Base-by-base conservation (phyloP, 1,284 basidiomycete genomes). In the Athelia psychrophila region DNA sequence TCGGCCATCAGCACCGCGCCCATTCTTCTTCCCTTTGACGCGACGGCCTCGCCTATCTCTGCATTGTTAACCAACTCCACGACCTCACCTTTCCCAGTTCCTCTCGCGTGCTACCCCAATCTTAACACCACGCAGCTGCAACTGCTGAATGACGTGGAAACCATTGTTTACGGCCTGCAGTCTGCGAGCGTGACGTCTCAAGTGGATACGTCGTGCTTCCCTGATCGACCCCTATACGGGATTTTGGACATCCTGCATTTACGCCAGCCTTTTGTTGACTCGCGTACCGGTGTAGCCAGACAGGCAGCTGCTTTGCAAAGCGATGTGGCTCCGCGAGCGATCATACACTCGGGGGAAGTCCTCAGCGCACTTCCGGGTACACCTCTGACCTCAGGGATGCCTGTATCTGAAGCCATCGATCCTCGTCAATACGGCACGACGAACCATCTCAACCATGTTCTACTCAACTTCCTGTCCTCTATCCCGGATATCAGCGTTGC, bases 11-110 rank as follows among this genome's bases (percentile, higher is more conserved):
- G 65, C 40, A 67, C 70, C 12, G 76, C 83, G 3, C 73, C 75
- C 2, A 71, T 86, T 52, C 59, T 86, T 12, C 62, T 85, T n/a
- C 82, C 83, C 18, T 86, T 86, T 59, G 78, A 86, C 61, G 75
- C 73, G 5, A 74, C 73, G 9, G 66, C 69, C 16, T 63, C 68
- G 8, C 56, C 63, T n/a, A 68, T 81, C 25, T 63, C 69, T 32
- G 58, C 61, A 16, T 57, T 80, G 12, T 65, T 83, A 51, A 69
- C 73, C 10, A 70, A 71, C 51, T 67, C 72, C 18, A 61, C 76
- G 12, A 65, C 72, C 13, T 53, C 62, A 8, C 64, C 72, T 10
- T 86, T 86, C 58, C 83, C 84, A 2, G 78, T 81, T 19, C 81
- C 84, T 0, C 63, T 83, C 1, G 72, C 77, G 6, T 87, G 84